Conservation (phyloP, 148 eudicot genomes). For the Bassia scoparia region DNA sequence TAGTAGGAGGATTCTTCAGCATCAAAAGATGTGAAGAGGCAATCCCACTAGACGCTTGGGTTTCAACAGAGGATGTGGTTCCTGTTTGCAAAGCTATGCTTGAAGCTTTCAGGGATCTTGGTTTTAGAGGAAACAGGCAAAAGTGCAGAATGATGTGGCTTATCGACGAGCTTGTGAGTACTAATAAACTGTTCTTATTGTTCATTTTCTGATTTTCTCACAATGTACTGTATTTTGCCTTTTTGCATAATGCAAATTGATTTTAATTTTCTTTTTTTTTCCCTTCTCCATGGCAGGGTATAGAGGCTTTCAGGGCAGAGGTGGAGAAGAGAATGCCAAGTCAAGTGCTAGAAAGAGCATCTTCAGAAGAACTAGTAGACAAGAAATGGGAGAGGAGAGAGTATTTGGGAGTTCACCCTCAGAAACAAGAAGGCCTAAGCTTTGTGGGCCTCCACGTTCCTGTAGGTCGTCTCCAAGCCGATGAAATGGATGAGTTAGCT, state of each 20-base stretch:
- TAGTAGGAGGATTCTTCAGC: constrained; percentile 96
- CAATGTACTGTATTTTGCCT: background rate
- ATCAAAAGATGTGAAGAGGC: constrained; percentile 91
- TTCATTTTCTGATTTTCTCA: background rate
- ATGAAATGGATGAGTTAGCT: constrained; percentile 91
- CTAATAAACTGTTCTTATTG: background rate
- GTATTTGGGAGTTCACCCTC: constrained; percentile 79
- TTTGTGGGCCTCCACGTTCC: constrained; percentile 90
- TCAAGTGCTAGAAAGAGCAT: constrained; percentile 62
- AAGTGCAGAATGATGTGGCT: constrained; percentile 98
- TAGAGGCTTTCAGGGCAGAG: constrained; percentile 80
- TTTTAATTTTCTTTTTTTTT: background rate
- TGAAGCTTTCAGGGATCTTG: constrained; percentile 90
- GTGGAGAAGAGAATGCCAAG: constrained; percentile 88
- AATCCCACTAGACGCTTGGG: constrained; percentile 92
- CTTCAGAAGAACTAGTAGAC: constrained; percentile 63
- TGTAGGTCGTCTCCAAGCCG: constrained; percentile 87
- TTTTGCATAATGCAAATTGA: background rate
- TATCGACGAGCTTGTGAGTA: constrained; percentile 91
- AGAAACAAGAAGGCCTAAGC: constrained; percentile 83
- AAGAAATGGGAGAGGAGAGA: constrained; percentile 86
- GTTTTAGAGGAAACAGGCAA: constrained; percentile 88
- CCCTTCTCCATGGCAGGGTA: constrained; percentile 47
- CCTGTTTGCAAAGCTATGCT: constrained; percentile 70
- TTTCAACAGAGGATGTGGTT: constrained; percentile 72